Evolutionary conservation across 441 rosid genomes (phyloP).

Genomic region (Capsella rubella): DNA sequence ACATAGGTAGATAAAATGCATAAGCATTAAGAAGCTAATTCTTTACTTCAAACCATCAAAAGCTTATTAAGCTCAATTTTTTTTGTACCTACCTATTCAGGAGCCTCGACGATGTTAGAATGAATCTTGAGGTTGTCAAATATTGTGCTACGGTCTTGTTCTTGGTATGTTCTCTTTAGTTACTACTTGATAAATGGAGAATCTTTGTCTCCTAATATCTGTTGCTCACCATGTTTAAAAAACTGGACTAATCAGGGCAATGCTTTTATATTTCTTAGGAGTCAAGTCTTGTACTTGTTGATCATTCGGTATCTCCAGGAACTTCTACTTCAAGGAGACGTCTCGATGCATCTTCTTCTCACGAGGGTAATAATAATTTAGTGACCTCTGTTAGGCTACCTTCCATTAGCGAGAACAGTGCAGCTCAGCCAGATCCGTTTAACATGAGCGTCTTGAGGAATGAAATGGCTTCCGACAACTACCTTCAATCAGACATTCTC

Average conservation of each 20-base stretch:
- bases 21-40: conserved; percentile 48
- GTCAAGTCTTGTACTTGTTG: conserved; percentile 68
- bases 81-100: conserved; percentile 49
- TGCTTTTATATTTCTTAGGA: conserved; percentile 56
- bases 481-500: conserved; percentile 47
- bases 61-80: conserved; percentile 11
- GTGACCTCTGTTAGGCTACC: conserved; percentile 46
- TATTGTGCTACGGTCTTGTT: conserved; percentile 88
- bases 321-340: conserved; percentile 64
- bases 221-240: not conserved
- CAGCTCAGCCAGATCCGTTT: conserved; percentile 54
- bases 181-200: not conserved
- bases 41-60: not conserved
- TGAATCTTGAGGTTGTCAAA: conserved; percentile 93
- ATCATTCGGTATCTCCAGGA: conserved; percentile 50
- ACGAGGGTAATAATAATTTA: conserved; percentile 20
- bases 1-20: conserved; percentile 76
- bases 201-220: conserved; percentile 2
- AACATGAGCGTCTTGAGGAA: conserved; percentile 53
- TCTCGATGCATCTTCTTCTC: conserved; percentile 47
- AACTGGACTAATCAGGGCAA: conserved; percentile 3
- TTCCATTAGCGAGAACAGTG: conserved; percentile 36
- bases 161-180: conserved; percentile 56
- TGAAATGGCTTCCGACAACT: conserved; percentile 49
- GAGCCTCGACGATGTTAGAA: conserved; percentile 91